Conservation (phyloP, 73 alveolate genomes). For the Paramecium bursaria region DNA sequence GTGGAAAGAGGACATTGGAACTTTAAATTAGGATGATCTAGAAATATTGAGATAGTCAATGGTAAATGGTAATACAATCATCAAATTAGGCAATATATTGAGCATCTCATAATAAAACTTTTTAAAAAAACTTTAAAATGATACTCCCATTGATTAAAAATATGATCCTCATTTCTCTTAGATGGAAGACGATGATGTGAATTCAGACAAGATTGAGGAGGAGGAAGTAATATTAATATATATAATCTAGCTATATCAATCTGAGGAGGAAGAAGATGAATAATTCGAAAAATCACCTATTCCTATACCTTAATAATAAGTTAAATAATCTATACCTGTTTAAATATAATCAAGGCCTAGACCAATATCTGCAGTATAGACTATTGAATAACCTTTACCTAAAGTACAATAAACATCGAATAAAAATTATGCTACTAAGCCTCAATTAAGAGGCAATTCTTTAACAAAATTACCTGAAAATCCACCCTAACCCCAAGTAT, state of each 20-base stretch:
- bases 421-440: slow-evolving; percentile 37
- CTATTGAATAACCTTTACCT: slow-evolving; percentile 11
- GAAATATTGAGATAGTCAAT: slow-evolving; percentile 44
- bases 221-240: slow-evolving; percentile 39
- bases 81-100: slow-evolving; percentile 45
- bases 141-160: slow-evolving; percentile 28
- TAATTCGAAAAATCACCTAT: slow-evolving; percentile 16
- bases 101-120: slow-evolving; percentile 48
- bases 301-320: neutral
- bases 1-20: slow-evolving; percentile 60
- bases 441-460: slow-evolving; percentile 29
- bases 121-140: slow-evolving; percentile 49
- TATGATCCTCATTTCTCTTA: slow-evolving; percentile 58
- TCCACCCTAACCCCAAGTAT: neutral
- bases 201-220: slow-evolving; percentile 8
- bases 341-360: neutral
- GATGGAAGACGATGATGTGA: slow-evolving; percentile 35
- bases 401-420: neutral
- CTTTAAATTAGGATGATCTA: slow-evolving; percentile 41
- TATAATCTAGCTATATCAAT: slow-evolving; percentile 47
- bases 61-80: slow-evolving; percentile 49
- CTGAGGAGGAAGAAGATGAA: slow-evolving; percentile 70
- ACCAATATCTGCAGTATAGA: slow-evolving; percentile 16
- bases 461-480: neutral
- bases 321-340: neutral